A percentile compares a stretch with the other conserved stretches of the same genome.
These are phyloP conservation scores for Panicum virgatum DNA, from an alignment of 202 grass and related monocot genomes.

Conservation along the genomic window DNA sequence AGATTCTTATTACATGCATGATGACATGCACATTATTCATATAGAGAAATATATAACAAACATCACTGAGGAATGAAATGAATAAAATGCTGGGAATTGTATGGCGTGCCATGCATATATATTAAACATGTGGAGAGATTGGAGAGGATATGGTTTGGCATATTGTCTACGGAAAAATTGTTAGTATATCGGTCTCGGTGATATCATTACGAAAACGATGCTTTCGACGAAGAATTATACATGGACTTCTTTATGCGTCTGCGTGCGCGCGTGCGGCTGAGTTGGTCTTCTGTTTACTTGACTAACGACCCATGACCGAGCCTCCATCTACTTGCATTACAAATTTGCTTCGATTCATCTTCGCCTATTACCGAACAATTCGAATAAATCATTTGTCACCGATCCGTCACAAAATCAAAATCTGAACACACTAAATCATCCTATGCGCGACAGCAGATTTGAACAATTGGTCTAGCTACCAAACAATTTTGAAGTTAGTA, in stretches of 20 bases:
- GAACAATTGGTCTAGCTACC: no score
- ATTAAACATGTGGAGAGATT: not conserved
- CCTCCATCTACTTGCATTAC: not conserved
- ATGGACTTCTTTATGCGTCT: not conserved
- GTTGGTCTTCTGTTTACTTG: not conserved
- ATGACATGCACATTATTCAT: no score
- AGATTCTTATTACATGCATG: no score
- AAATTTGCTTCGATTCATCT: not conserved
- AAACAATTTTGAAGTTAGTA: no score
- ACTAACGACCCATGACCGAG: not conserved
- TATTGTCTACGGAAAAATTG: not conserved
- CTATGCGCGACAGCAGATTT: no score
- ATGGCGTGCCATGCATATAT: no score
- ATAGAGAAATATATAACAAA: no score
- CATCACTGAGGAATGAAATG: no score
- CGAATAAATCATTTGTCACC: not conserved
- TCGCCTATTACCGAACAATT: not conserved
- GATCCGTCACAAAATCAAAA: not conserved
- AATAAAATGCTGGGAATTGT: no score
- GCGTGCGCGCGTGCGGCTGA: not conserved
- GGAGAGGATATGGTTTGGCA: not conserved
- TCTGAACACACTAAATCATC: not conserved
- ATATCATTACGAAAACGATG: not conserved
- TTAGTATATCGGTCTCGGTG: not conserved
- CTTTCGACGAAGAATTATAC: not conserved